Base-by-base conservation (phyloP, 1,284 basidiomycete genomes). In the Rhizoctonia solani region DNA sequence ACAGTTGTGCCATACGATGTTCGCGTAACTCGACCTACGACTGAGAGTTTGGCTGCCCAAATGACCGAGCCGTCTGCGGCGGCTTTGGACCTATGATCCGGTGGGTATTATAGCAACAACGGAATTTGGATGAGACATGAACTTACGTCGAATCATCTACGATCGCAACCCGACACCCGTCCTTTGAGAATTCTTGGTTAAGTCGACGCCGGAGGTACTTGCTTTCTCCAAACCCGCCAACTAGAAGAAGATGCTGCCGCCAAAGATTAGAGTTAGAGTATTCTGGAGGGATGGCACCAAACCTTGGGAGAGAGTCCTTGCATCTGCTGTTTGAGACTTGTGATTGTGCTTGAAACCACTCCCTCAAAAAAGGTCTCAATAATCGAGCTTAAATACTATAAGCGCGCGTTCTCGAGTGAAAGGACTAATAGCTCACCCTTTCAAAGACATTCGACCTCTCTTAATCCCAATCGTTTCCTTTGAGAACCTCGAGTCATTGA, bases 161-260 rank as follows among this genome's bases (percentile, higher is more conserved):
- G 3, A 55, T 5, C 6, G 44, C 19, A 19, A 46, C n/a, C 34
- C 27, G 19, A 29, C 37, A 37, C 9, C 16, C 16, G 8, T 25
- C 4, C 4, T 23, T 2, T 2, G 32, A 23, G 3, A 41, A 25
- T 39, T 29, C 50, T 4, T 2, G 14, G 14, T 25, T 39, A 8
- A 55, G 27, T 25, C 19, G 2, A 4, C 41, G 23, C n/a, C 46
- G 66, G 27, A 68, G 42, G 25, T 68, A 59, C n/a, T 11, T 39
- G 37, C 55, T 59, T 21, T 61, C 56, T 14, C 66, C 66, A 39
- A 68, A 61, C 3, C 66, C 66, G 3, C 56, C 66, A 11, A 68
- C 66, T 8, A 68, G 56, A 4, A 68, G 32, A 29, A 68, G 27
- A 27, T 68, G 66, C 66, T 68, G 11, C 6, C 37, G n/a, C 19